A percentile compares a stretch with the other conserved stretches of the same genome.
phyloP scores from a whole-genome alignment of 2,329 filamentous ascomycete species.

The Colletotrichum lini region DNA sequence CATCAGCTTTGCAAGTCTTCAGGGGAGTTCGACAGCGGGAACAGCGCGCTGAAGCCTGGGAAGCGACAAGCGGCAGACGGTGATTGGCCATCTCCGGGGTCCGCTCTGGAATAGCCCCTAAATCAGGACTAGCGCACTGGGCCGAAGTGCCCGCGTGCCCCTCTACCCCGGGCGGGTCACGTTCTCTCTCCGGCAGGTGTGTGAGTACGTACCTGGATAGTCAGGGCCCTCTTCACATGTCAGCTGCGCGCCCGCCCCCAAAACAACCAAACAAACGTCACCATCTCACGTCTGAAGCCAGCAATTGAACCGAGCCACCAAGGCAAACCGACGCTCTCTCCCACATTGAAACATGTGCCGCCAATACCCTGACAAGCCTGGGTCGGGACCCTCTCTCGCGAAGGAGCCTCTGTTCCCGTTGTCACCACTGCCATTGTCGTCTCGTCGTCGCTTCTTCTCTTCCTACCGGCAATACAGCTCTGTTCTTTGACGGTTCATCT shows the following conservation, averaged over 20 bases:
- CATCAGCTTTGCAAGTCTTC: slow-evolving; percentile 5
- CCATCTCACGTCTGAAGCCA: slow-evolving; percentile 39
- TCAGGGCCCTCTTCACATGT: slow-evolving; percentile 40
- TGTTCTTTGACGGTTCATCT: slow-evolving; percentile 14
- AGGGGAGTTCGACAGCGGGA: slow-evolving; percentile 32
- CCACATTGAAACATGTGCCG: slow-evolving; percentile 41
- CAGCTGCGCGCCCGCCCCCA: slow-evolving; percentile 30
- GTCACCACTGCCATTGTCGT: neutral
- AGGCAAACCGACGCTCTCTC: slow-evolving; percentile 14
- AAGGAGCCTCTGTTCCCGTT: slow-evolving; percentile 17
- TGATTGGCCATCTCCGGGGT: slow-evolving; percentile 28
- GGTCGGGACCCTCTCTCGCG: slow-evolving; percentile 15
- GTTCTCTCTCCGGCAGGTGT: neutral
- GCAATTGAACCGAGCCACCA: slow-evolving; percentile 41
- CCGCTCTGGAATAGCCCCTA: slow-evolving; percentile 10
- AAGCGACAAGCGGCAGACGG: neutral
- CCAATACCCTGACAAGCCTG: slow-evolving; percentile 24
- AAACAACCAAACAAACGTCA: slow-evolving; percentile 36
- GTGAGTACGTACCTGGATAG: neutral
- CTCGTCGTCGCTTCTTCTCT: neutral
- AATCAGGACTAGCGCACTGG: slow-evolving; percentile 14
- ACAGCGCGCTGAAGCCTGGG: slow-evolving; percentile 18
- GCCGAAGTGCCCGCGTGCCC: slow-evolving; percentile 34
- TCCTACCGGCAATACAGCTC: neutral
- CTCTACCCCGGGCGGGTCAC: slow-evolving; percentile 26